phyloP scores from a whole-genome alignment of 371 early-diverging fungal genomes.

The Mortierella polycephala region DNA sequence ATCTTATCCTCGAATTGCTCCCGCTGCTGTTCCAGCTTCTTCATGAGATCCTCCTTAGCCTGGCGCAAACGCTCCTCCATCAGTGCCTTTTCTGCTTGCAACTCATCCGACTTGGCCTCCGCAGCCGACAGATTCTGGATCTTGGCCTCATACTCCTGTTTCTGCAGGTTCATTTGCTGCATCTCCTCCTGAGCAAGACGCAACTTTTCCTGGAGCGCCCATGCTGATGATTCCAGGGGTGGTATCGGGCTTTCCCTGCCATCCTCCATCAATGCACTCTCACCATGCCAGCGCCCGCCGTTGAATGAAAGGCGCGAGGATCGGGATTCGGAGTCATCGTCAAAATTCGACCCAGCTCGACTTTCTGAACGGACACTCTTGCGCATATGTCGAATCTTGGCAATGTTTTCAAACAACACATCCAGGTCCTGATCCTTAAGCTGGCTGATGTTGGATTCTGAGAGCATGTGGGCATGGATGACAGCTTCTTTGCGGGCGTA shows the following conservation, averaged over 20 bases:
- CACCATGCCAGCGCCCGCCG: slow-evolving; percentile 47
- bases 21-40: slow-evolving; percentile 58
- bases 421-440: slow-evolving; percentile 73
- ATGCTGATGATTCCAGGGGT: slow-evolving; percentile 29
- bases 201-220: slow-evolving; percentile 63
- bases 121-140: slow-evolving; percentile 63
- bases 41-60: slow-evolving; percentile 64
- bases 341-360: slow-evolving; percentile 60
- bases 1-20: slow-evolving; percentile 64
- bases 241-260: slow-evolving; percentile 34
- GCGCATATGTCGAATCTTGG: slow-evolving; percentile 63
- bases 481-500: slow-evolving; percentile 80
- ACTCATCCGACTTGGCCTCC: slow-evolving; percentile 56
- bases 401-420: slow-evolving; percentile 66
- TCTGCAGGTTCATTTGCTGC: slow-evolving; percentile 65
- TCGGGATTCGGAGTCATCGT: slow-evolving; percentile 65
- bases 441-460: slow-evolving; percentile 58
- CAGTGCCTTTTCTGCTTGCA: slow-evolving; percentile 49
- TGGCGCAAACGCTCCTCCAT: slow-evolving; percentile 58
- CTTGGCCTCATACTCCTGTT: slow-evolving; percentile 68
- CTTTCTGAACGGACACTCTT: slow-evolving; percentile 62
- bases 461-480: slow-evolving; percentile 56
- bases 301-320: slow-evolving; percentile 35
- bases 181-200: slow-evolving; percentile 65
- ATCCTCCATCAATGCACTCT: slow-evolving; percentile 22